Evolutionary conservation across 2,329 filamentous ascomycete species (phyloP).

Genomic region (Huntiella bhutanensis): DNA sequence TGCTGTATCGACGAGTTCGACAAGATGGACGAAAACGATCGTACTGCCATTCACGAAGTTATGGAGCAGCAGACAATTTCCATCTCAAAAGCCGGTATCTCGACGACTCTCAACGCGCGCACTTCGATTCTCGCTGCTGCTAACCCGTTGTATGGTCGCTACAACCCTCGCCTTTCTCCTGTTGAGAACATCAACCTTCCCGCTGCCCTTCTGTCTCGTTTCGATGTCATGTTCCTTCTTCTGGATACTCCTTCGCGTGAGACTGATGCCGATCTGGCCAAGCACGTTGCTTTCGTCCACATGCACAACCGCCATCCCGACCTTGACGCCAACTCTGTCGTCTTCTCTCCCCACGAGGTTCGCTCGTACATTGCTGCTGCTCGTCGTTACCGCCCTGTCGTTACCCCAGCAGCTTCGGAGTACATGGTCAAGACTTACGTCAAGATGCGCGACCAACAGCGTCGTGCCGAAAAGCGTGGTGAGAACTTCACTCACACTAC

Average conservation of each 20-base stretch:
- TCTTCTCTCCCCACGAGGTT: slow-evolving; percentile 85
- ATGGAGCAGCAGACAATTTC: slow-evolving; percentile 81
- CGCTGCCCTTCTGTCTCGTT: slow-evolving; percentile 89
- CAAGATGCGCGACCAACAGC: slow-evolving; percentile 77
- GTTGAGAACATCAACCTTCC: slow-evolving; percentile 99
- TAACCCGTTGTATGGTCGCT: slow-evolving; percentile 92
- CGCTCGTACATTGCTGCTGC: slow-evolving; percentile 91
- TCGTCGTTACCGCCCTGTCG: slow-evolving; percentile 68
- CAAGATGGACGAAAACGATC: slow-evolving; percentile 74
- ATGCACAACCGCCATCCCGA: slow-evolving; percentile 93
- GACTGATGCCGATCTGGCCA: slow-evolving; percentile 77
- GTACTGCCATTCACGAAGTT: slow-evolving; percentile 70
- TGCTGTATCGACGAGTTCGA: slow-evolving; percentile 79
- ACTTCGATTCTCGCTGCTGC: slow-evolving; percentile 91
- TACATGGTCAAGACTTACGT: slow-evolving; percentile 98
- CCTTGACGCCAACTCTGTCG: slow-evolving; percentile 27
- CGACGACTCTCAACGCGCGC: slow-evolving; percentile 73
- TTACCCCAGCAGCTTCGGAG: slow-evolving; percentile 72
- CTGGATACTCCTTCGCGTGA: slow-evolving; percentile 86
- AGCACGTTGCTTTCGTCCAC: slow-evolving; percentile 90
- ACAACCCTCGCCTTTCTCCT: slow-evolving; percentile 91
- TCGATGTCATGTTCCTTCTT: slow-evolving; percentile 91
- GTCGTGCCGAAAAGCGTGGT: slow-evolving; percentile 75
- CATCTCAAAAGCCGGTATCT: slow-evolving; percentile 57
- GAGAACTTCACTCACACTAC: slow-evolving; percentile 90